phyloP scores from a whole-genome alignment of 176 grass and related monocot genomes.

The Avena sativa region DNA sequence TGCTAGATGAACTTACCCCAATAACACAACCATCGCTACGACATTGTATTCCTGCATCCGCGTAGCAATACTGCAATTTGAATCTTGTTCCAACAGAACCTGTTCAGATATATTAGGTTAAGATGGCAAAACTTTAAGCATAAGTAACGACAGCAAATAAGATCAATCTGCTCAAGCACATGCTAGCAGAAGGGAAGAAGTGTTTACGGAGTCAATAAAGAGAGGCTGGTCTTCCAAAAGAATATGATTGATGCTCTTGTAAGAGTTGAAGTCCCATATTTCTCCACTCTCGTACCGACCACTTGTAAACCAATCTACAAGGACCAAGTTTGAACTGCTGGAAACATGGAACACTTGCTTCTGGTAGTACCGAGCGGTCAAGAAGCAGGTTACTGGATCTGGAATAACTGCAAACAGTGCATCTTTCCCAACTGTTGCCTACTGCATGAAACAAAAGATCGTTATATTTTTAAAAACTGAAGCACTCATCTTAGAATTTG shows the following conservation, averaged over 20 bases:
- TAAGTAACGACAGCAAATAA: not conserved
- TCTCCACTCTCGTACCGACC: constrained; percentile 85
- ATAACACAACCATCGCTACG: constrained; percentile 77
- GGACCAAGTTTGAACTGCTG: constrained; percentile 69
- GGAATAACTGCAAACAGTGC: constrained; percentile 78
- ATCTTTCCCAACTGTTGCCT: constrained; percentile 77
- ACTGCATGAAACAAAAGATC: constrained; percentile 48
- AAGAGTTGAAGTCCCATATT: constrained; percentile 73
- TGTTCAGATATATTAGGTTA: constrained; percentile 36
- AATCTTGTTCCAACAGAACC: constrained; percentile 76
- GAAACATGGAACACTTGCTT: constrained; percentile 78
- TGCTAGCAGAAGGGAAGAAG: constrained; percentile 16
- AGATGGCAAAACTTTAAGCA: not conserved
- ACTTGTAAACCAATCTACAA: constrained; percentile 97
- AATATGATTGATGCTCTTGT: constrained; percentile 77
- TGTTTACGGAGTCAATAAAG: constrained; percentile 76
- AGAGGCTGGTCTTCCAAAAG: constrained; percentile 71
- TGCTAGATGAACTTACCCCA: constrained; percentile 59
- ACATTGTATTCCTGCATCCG: constrained; percentile 85
- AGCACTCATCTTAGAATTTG: not conserved
- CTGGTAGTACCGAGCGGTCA: constrained; percentile 67
- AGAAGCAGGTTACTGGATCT: constrained; percentile 93
- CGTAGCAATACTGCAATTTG: constrained; percentile 53
- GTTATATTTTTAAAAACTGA: not conserved
- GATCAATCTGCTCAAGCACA: not conserved